Conservation (phyloP, 176 grass and related monocot species). For the Carex kokanica region DNA sequence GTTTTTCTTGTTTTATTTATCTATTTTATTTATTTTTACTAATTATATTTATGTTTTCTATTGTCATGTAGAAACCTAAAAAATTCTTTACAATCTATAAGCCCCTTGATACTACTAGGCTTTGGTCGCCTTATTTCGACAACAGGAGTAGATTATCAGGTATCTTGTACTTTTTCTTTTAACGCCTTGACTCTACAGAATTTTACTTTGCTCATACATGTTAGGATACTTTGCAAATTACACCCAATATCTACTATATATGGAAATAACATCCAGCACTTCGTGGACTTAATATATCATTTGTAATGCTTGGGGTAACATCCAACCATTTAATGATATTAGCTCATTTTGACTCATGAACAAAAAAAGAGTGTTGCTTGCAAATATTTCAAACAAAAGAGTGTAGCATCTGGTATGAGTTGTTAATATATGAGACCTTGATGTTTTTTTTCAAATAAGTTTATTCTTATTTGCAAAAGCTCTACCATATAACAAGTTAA, state of each 20-base stretch:
- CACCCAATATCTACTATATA: not conserved
- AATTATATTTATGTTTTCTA: conserved; percentile 20
- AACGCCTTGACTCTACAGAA: conserved; percentile 23
- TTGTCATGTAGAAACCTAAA: conserved; percentile 61
- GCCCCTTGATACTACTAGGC: conserved; percentile 78
- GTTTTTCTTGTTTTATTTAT: conserved; percentile 12
- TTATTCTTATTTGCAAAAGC: not conserved
- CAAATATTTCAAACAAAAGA: too few relatives aligned
- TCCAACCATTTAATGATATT: not conserved
- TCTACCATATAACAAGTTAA: not conserved
- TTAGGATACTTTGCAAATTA: conserved; percentile 10
- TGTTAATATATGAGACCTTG: not conserved
- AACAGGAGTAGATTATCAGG: conserved; percentile 88
- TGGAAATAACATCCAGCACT: not conserved
- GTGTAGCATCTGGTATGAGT: not conserved
- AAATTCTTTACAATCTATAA: conserved; percentile 48
- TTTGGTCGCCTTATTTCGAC: conserved; percentile 92
- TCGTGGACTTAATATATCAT: not conserved
- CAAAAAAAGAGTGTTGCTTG: too few relatives aligned
- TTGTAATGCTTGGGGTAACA: not conserved
- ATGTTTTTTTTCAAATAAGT: not conserved
- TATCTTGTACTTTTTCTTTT: conserved; percentile 23
- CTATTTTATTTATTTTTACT: conserved; percentile 26
- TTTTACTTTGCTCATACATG: conserved; percentile 14
- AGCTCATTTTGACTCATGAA: not conserved